Base-by-base conservation (phyloP, 2,329 filamentous ascomycete species). In the Byssochlamys sp. region DNA sequence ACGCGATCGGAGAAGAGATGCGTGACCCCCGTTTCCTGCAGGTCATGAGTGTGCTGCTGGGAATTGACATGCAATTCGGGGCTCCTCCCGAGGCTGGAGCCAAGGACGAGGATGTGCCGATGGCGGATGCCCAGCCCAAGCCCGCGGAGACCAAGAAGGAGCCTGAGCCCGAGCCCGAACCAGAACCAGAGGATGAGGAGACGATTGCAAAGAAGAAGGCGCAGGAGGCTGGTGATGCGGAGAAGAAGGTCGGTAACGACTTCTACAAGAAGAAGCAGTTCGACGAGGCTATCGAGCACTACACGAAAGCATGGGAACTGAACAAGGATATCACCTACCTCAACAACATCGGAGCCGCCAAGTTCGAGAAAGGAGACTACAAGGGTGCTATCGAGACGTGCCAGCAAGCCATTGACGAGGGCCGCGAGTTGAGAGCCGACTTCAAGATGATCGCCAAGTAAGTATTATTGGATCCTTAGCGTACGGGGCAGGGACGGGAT, bases 181-280 rank as follows among this genome's bases (percentile, higher is more conserved):
- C 83, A 45, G 83, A 86, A 65, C 81, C 83, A 45, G 80, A 90
- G 69, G 90, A 95, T 64, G 91, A 96, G 68, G 94, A 97, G 73
- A 82, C 86, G 0, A 72, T 85, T 57, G 89, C 88, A 60, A 91
- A 91, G 76, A 89, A 89, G 77, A 89, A 94, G 80, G 90, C 90
- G 48, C 95, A 97, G 80, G 89, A 87, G 68, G 90, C 88, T 62
- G 94, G 91, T 51, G 94, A 99, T 67, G 89, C 91, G 72, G 89
- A 96, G 77, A 99, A 99, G 84, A 89, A 87, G 29, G 80, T 95
- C 58, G 94, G 94, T 58, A 99, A 92, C 12, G 90, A 94, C 66
- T 87, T 87, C 73, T 99, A 99, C 82, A 99, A 99, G 86, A 97
- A 97, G 84, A 87, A 90, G 65, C 86, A 96, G 71, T 96, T 99